Percentiles rank a stretch among this genome's conserved stretches.
phyloP scores from a whole-genome alignment of 169 alveolate genomes.

The Plasmodium knowlesi region DNA sequence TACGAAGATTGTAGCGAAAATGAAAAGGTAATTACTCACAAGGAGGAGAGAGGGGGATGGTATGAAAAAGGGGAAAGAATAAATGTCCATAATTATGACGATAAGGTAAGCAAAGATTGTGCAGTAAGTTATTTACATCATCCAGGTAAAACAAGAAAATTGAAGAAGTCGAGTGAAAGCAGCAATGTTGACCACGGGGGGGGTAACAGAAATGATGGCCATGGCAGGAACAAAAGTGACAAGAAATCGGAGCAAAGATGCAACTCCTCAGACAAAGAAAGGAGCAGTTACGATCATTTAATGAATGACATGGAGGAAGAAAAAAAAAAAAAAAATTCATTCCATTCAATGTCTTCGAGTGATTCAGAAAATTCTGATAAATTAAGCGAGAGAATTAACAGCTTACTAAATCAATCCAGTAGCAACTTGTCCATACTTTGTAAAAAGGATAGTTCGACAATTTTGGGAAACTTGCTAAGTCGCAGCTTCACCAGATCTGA shows the following conservation, averaged over 20 bases:
- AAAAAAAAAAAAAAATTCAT: background rate
- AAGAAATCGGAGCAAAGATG: background rate
- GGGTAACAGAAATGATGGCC: background rate
- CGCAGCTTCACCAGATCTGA: constrained; percentile 51
- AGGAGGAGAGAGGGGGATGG: background rate
- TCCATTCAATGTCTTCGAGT: background rate
- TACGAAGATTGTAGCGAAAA: background rate
- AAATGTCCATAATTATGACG: background rate
- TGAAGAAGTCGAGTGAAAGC: background rate
- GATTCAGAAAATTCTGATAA: constrained; percentile 12
- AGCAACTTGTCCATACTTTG: constrained; percentile 7
- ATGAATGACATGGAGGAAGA: background rate
- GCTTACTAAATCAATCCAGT: constrained; percentile 29
- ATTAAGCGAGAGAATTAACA: constrained; percentile 66
- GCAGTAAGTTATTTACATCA: background rate
- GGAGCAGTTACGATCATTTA: background rate
- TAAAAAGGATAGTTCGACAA: constrained; percentile 38
- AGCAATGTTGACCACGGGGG: background rate
- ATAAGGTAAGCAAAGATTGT: background rate
- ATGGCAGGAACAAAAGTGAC: background rate
- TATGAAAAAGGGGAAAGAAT: background rate
- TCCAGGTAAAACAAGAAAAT: background rate
- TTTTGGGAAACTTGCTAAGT: constrained; percentile 37
- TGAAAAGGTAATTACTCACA: background rate
- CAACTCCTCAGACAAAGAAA: constrained; percentile 2